Base-by-base conservation (phyloP, 2,329 filamentous ascomycete species). In the Trichoderma sp. region DNA sequence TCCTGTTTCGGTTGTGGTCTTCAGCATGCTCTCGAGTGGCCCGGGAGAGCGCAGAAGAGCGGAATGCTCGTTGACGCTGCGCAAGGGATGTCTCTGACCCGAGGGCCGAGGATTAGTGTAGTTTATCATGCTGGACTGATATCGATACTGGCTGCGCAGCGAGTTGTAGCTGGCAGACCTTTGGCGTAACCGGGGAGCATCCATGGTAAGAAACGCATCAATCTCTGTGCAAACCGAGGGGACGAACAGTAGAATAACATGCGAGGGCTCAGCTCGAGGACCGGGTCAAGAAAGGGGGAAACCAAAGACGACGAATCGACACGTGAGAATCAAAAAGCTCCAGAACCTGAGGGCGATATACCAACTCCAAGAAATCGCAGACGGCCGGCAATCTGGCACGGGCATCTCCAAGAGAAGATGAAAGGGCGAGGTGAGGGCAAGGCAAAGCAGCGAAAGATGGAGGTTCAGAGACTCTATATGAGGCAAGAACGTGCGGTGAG, bases 1-100 rank as follows among this genome's bases (percentile, higher is more conserved):
- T n/a, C 86, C 86, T 9, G 85, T 87, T 71, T 89, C 87, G 0
- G 86, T 88, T 1, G 84, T 88, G 3, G 83, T 88, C 75, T 85
- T 88, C 66, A 89, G 78, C 86, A 89, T 88, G 72, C 85, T 83
- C 69, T 87, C 82, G n/a, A 88, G 75, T 2, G 83, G 83, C 5
- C 82, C 84, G 0, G 85, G 83, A 1, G 78, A 83, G 52, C 75
- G 78, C 15, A 82, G 77, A 58, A 82, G 74, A 30, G 73, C 72
- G 34, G 75, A 71, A 63, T 80, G 80, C 63, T 81, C 78, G 57
- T 79, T 78, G 65, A 82, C 75, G 68, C 76, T 78, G 64, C 78
- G 77, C 39, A 82, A 74, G 5, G 81, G 79, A 43, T 77, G 78
- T 67, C 71, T 75, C 41, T 77, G 69, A 47, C 75, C 66, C 39